A percentile compares a stretch with the other conserved stretches of the same genome.
phyloP scores from a whole-genome alignment of 164 flowering plant species.

The Euptelea pleiosperma region DNA sequence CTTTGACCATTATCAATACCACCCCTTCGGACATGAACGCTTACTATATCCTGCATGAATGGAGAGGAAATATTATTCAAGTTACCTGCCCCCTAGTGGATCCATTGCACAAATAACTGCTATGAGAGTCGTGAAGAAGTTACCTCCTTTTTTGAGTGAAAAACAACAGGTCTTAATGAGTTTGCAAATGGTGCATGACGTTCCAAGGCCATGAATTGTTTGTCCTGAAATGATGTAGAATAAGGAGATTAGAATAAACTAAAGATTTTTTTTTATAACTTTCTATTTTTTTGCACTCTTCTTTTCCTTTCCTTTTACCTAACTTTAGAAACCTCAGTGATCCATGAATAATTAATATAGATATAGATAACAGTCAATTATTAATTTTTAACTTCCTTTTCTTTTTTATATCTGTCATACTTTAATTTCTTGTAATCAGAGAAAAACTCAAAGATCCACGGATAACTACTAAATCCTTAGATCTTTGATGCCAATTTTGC shows the following conservation, averaged over 20 bases:
- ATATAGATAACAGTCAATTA: too few relatives aligned
- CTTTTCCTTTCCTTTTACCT: too few relatives aligned
- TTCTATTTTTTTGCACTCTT: too few relatives aligned
- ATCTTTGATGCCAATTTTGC: background rate
- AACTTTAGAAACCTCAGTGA: too few relatives aligned
- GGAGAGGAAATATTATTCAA: background rate
- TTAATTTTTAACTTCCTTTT: too few relatives aligned
- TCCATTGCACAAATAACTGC: background rate
- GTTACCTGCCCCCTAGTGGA: background rate
- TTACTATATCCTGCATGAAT: constrained; percentile 51
- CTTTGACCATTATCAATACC: constrained; percentile 63
- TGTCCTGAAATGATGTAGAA: constrained; percentile 38
- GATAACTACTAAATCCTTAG: background rate
- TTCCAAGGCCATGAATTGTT: constrained; percentile 36
- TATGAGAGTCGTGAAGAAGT: constrained; percentile 11
- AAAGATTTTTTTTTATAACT: too few relatives aligned
- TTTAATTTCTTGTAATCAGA: background rate
- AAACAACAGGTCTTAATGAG: constrained; percentile 37
- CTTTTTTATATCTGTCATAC: too few relatives aligned
- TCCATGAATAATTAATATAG: too few relatives aligned
- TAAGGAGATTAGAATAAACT: constrained; percentile 2
- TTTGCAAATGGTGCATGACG: constrained; percentile 34
- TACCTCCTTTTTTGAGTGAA: constrained; percentile 62
- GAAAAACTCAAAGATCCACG: background rate
- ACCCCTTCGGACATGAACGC: constrained; percentile 60